Evolutionary conservation across 768 basidiomycete genomes (phyloP), one percentile per base, ranked within the genome.

Genomic region (Suillus plorans): DNA sequence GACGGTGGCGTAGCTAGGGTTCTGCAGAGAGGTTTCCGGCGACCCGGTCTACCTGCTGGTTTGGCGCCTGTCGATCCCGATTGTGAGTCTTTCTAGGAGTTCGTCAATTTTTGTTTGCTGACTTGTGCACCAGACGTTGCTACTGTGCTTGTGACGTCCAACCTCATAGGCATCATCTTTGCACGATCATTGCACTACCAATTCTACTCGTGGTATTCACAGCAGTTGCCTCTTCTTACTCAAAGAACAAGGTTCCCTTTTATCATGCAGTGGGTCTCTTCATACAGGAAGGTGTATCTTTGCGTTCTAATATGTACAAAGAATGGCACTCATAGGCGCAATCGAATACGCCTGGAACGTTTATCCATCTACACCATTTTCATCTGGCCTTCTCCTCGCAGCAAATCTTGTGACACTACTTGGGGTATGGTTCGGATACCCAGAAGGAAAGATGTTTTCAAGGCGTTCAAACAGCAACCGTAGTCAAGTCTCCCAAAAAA

Each of bases 171-270:
- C 20, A 90, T 99, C 42, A 67, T 92, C 8, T 97, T 93, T 74
- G 94, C 97, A 25, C 87, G 97, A 22, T 98, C 97, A 12, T 79
- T 99, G 52, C 97, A 99, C 74, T 98, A 98, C 74, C 97, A 99
- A 69, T 99, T 99, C 77, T 97, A 97, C 75, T 89, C 92, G 6
- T 99, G 97, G 97, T 98, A 98, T 74, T 93, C 90, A 12, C 90
- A 92, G 63, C 94, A 96, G 70, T 75, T 97, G 41, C 94, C 97
- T 1, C 89, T 96, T 72, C 76, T 99, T 36, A 80, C 86, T 4
- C 95, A 88, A 84, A 87, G 87, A 72, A 89, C 91, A 5, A 81
- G 77, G 61, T 91, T 86, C 73, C 90, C 90, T 18, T 57, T 84
- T 16, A 36, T 78, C 34, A 20, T 90, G 44, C 91, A 87, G 93